Conservation (phyloP, 2,329 filamentous ascomycete species). For the Hypoxylon sp. region DNA sequence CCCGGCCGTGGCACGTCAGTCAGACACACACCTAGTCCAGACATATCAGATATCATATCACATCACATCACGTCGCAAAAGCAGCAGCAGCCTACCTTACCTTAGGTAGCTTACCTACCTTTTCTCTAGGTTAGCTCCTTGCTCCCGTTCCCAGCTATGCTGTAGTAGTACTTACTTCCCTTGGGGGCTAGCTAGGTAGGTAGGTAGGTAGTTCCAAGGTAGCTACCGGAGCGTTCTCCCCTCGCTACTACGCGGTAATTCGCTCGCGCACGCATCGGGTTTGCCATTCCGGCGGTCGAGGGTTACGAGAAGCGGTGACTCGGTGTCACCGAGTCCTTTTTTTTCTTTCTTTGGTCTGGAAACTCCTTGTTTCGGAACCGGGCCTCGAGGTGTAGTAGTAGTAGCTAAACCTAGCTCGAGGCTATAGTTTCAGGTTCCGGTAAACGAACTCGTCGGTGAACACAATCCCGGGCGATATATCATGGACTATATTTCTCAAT, state of each 20-base stretch:
- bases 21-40: not conserved
- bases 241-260: constrained; percentile 1
- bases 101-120: not conserved
- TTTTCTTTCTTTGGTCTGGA: not conserved
- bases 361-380: not conserved
- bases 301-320: constrained; percentile 15
- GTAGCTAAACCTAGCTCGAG: no score
- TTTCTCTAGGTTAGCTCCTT: no score
- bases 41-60: constrained; percentile 4
- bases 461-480: constrained; percentile 13
- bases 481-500: constrained; percentile 9
- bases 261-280: not conserved
- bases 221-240: not conserved
- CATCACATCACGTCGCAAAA: not conserved
- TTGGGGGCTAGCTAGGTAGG: not conserved
- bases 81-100: not conserved
- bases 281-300: constrained; percentile 7
- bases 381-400: not conserved
- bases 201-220: not conserved
- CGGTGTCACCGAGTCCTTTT: constrained; percentile 1
- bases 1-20: not conserved
- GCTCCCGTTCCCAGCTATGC: no score
- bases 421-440: constrained; percentile 7
- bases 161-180: not conserved
- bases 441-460: constrained; percentile 10